Percentiles rank a stretch among this genome's conserved stretches.
phyloP scores from a whole-genome alignment of 2,329 filamentous ascomycete species.

The Cercospora sesami region DNA sequence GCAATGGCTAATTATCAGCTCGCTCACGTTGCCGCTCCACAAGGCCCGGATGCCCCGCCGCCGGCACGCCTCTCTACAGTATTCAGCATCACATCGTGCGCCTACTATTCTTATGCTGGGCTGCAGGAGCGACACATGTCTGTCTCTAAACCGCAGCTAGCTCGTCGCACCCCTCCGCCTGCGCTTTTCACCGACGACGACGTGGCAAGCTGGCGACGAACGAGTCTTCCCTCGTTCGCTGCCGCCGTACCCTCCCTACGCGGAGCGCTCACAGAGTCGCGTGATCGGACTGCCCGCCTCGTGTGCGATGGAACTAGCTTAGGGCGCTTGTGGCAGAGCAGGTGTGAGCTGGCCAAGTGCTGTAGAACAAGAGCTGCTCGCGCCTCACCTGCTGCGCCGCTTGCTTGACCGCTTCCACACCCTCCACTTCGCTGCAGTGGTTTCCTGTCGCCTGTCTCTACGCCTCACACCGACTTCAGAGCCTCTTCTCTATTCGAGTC shows the following conservation, averaged over 20 bases:
- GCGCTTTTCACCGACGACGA: neutral
- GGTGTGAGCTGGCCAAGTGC: neutral
- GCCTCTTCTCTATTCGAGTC: neutral
- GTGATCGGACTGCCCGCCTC: neutral
- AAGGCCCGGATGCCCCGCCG: too few relatives aligned
- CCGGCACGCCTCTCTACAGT: neutral
- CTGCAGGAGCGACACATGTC: neutral
- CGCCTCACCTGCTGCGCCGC: neutral
- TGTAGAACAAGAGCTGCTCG: neutral
- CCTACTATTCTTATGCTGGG: neutral
- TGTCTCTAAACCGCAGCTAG: neutral
- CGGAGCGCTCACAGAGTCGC: neutral
- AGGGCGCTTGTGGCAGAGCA: constrained; percentile 1
- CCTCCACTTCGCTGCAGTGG: constrained; percentile 1
- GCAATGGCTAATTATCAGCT: too few relatives aligned
- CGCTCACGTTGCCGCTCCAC: too few relatives aligned
- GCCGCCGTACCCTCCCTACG: neutral
- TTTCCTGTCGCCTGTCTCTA: neutral
- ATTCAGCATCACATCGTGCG: too few relatives aligned
- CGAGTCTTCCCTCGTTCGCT: neutral
- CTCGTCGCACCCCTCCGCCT: neutral
- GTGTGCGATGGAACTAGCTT: too few relatives aligned
- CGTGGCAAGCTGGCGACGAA: neutral
- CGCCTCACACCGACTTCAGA: neutral
- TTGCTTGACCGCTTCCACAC: neutral